Conservation (phyloP, 2,329 filamentous ascomycete species). For the Capronia coronata region DNA sequence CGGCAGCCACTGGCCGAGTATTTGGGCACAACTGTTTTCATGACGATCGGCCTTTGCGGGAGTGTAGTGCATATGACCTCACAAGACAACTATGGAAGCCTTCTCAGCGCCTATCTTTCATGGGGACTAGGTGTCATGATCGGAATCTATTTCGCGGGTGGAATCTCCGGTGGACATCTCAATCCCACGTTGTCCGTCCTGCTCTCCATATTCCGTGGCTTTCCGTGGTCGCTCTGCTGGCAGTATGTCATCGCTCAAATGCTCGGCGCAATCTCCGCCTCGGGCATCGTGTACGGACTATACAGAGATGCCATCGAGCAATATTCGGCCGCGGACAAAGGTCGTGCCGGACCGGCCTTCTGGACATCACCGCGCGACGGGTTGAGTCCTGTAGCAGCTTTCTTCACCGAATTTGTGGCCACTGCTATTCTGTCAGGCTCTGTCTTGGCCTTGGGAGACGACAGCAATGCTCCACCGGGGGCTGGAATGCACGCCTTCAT, state of each 20-base stretch:
- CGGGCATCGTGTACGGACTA: slow-evolving; percentile 33
- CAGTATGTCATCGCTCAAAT: slow-evolving; percentile 35
- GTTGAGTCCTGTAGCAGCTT: slow-evolving; percentile 31
- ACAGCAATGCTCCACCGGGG: slow-evolving; percentile 41
- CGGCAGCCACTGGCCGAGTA: slow-evolving; percentile 31
- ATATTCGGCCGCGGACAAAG: slow-evolving; percentile 17
- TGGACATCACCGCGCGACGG: slow-evolving; percentile 30
- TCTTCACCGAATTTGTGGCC: slow-evolving; percentile 37
- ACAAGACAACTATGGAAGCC: slow-evolving; percentile 27
- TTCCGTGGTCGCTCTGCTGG: slow-evolving; percentile 30
- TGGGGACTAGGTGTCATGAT: slow-evolving; percentile 35
- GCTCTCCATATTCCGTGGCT: slow-evolving; percentile 33
- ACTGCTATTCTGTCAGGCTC: slow-evolving; percentile 32
- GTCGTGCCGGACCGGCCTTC: slow-evolving; percentile 30
- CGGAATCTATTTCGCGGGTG: slow-evolving; percentile 42
- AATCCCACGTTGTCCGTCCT: slow-evolving; percentile 43
- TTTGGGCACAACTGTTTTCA: slow-evolving; percentile 29
- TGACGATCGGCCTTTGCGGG: slow-evolving; percentile 31
- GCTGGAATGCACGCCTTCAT: slow-evolving; percentile 41
- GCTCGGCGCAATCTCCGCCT: slow-evolving; percentile 34
- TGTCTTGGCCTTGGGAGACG: slow-evolving; percentile 38
- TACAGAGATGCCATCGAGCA: slow-evolving; percentile 35
- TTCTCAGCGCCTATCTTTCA: slow-evolving; percentile 22
- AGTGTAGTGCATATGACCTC: slow-evolving; percentile 28
- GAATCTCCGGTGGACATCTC: slow-evolving; percentile 45